Conservation (phyloP, 345 rosid genomes). For the Carallia pectinifolia region DNA sequence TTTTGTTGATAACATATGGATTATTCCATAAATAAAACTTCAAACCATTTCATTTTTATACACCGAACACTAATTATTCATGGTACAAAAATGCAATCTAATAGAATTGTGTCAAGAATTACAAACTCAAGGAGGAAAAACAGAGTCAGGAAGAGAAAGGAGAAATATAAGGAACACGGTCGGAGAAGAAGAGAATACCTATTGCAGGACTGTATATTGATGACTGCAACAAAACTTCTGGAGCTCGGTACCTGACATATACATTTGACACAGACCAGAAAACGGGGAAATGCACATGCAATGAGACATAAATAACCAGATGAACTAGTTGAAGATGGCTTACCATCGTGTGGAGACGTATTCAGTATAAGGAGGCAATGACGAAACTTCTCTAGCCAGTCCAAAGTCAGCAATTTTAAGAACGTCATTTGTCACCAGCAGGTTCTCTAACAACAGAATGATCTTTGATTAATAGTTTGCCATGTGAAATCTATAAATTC, state of each 20-base stretch:
- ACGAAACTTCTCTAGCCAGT: constrained; percentile 87
- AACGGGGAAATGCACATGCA: constrained; percentile 1
- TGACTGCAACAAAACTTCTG: constrained; percentile 88
- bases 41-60: too few relatives aligned
- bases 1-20: too few relatives aligned
- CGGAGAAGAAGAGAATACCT: constrained; percentile 38
- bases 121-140: too few relatives aligned
- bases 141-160: too few relatives aligned
- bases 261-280: constrained; percentile 9
- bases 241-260: constrained; percentile 80
- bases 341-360: constrained; percentile 97
- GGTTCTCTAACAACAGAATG: constrained; percentile 50
- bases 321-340: constrained; percentile 15
- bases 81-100: too few relatives aligned
- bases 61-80: too few relatives aligned
- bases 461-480: constrained; percentile 14
- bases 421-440: constrained; percentile 76
- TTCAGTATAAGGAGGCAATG: constrained; percentile 92
- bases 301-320: neutral
- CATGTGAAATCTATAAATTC: neutral
- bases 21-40: too few relatives aligned
- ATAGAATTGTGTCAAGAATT: too few relatives aligned
- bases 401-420: constrained; percentile 97
- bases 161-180: too few relatives aligned
- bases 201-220: constrained; percentile 84